Conservation (phyloP, 2,329 filamentous ascomycete species). For the Penicillium palitans region DNA sequence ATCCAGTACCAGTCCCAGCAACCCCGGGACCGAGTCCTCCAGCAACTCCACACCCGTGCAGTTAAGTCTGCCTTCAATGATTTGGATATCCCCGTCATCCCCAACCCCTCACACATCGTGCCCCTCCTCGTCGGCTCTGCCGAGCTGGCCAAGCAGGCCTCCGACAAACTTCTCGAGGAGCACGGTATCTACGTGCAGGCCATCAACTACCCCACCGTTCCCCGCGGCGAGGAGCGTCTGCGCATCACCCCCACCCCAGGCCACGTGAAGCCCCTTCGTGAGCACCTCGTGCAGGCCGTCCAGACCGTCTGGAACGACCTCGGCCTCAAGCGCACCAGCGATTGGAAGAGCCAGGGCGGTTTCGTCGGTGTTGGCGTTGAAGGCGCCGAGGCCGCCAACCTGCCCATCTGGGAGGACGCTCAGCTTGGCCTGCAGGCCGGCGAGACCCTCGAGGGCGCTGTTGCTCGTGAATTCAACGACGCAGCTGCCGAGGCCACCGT, state of each 20-base stretch:
- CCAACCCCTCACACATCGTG: slow-evolving; percentile 95
- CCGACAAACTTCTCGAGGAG: slow-evolving; percentile 84
- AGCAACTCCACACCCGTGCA: slow-evolving; percentile 93
- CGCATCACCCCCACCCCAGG: slow-evolving; percentile 95
- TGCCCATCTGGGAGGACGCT: slow-evolving; percentile 86
- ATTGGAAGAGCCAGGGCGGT: slow-evolving; percentile 87
- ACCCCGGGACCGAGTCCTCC: slow-evolving; percentile 81
- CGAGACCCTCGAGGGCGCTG: slow-evolving; percentile 60
- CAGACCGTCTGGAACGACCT: slow-evolving; percentile 87
- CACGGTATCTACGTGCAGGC: slow-evolving; percentile 96
- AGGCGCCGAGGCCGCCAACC: slow-evolving; percentile 56
- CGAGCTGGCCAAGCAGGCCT: slow-evolving; percentile 86
- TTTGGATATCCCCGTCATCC: slow-evolving; percentile 90
- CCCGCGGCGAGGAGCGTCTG: slow-evolving; percentile 94
- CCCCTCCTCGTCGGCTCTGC: slow-evolving; percentile 93
- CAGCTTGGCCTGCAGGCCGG: slow-evolving; percentile 71
- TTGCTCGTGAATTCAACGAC: slow-evolving; percentile 45
- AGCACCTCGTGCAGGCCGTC: slow-evolving; percentile 79
- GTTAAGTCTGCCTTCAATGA: slow-evolving; percentile 81
- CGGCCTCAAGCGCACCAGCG: slow-evolving; percentile 85
- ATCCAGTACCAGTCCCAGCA: slow-evolving; percentile 92
- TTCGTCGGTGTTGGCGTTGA: slow-evolving; percentile 90
- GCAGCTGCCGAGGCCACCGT: slow-evolving; percentile 18
- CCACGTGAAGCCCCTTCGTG: slow-evolving; percentile 79
- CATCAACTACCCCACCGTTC: slow-evolving; percentile 98